Evolutionary conservation across 2,329 filamentous ascomycete genomes (phyloP), one percentile per base, ranked within the genome.

Genomic region (Escovopsis sp.): DNA sequence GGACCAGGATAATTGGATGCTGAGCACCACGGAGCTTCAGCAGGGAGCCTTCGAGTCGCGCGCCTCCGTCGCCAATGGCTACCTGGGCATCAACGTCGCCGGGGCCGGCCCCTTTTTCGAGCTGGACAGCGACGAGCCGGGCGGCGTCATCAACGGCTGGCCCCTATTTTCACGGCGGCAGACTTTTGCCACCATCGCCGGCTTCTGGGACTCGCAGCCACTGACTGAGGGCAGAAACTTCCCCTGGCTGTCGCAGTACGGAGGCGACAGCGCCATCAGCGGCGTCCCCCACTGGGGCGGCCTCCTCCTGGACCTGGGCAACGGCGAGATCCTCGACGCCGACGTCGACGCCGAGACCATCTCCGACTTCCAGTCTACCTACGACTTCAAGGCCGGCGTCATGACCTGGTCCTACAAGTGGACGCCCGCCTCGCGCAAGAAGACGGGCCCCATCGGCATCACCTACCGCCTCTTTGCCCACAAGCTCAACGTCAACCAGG

Each of bases 391-490:
- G 49, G 69, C 67, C n/a, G 81, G 77, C 1, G 55, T 80, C 8
- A 62, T 79, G 46, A 68, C 66, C 12, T 85, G 81, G 77, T 63
- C 66, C 4, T 83, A 82, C 51, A 75, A 62, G 6, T 86, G 82
- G 82, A 71, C 63, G 3, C 81, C 80, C 1, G 35, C 33, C 10
- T 26, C 41, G 23, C 11, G 36, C 19, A 55, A 61, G 4, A 61
- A 61, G 12, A 11, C 28, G 8, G 28, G 28, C 3, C 61, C 65
- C 0, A 77, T 80, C 45, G 64, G 75, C 12, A 66, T 85, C 32
- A 67, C 64, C n/a, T 84, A 82, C 51, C 66, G 72, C n/a, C 64
- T 84, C 48, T 76, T 83, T 49, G 69, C 75, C 10, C 71, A 81
- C 59, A 80, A 80, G 55, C 59, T 80, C 39, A 59, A 73, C 42